Evolutionary conservation across 257 asterid species (phyloP), one percentile per base, ranked within the genome.

Genomic region (Solanum dulcamara): DNA sequence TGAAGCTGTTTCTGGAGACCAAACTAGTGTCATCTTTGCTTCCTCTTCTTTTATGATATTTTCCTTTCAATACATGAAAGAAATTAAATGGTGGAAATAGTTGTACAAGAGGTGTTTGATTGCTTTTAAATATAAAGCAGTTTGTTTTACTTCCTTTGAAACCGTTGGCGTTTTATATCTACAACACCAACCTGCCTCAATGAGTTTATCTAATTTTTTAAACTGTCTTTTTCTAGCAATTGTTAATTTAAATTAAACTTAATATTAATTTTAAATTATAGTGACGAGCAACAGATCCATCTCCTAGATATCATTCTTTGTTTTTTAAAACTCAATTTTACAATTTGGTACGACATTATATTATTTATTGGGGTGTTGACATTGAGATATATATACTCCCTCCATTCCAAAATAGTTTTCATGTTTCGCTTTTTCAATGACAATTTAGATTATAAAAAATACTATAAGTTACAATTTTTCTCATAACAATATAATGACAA

Each of bases 1-100:
- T 72, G 84, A 85, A 83, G 92, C 90, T 32, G 83, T 88, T 42
- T 90, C 84, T 35, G 92, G 90, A 84, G 86, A 88, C 92, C 91
- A 90, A 22, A 84, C 83, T 60, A 75, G 55, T 88, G 85, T 88
- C 92, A 89, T 89, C 68, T 87, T 84, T 26, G 15, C 44, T 67
- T 37, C 55, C 74, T 60, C 32, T n/a, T 22, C 18, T 24, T 20
- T 17, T 33, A 37, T 3, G 13, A 22, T 6, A n/a, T n/a, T n/a
- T n/a, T n/a, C n/a, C n/a, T n/a, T n/a, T n/a, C n/a, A 12, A 38
- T 62, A 13, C 28, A 20, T 20, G 28, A 55, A 55, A 55, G 28
- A 55, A 55, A 55, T 55, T 55, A 55, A 55, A 64, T 64, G 37
- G 71, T 12, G 38, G 37, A 62, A 40, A 11, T 62, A 62, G 32